A percentile compares a stretch with the other conserved stretches of the same genome.
Evolutionary conservation across 106 monocot species (phyloP).

Genomic region (Phalaenopsis equestris): DNA sequence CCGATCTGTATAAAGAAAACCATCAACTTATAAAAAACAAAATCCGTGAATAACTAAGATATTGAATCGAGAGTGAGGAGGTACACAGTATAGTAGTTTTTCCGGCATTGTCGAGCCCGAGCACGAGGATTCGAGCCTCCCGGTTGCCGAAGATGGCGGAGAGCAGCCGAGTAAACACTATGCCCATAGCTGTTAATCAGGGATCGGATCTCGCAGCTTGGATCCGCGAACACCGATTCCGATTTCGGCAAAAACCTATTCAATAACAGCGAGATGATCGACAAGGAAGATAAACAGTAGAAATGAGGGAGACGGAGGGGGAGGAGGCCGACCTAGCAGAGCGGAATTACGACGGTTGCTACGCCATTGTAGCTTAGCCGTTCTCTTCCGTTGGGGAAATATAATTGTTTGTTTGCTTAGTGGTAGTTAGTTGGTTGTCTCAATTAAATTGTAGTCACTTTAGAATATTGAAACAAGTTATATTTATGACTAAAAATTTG

Average conservation of each 20-base stretch:
- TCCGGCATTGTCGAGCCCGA: slow-evolving; percentile 99
- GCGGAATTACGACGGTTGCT: neutral
- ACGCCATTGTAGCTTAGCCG: neutral
- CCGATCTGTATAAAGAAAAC: slow-evolving; percentile 56
- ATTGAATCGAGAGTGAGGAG: neutral
- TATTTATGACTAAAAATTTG: no score
- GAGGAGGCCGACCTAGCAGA: neutral
- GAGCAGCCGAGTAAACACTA: slow-evolving; percentile 87
- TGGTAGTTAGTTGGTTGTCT: no score
- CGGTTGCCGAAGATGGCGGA: slow-evolving; percentile 87
- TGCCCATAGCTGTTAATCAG: slow-evolving; percentile 56
- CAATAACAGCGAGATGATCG: neutral
- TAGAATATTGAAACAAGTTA: no score
- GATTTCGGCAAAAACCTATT: neutral
- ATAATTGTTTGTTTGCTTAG: no score
- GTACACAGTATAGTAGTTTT: slow-evolving; percentile 96
- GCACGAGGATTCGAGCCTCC: slow-evolving; percentile 98
- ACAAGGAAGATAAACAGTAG: neutral
- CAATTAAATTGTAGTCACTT: no score
- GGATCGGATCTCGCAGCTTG: slow-evolving; percentile 16
- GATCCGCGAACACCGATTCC: neutral
- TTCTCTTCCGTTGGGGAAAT: no score
- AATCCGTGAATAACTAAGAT: neutral
- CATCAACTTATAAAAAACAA: neutral
- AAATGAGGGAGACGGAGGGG: neutral